These are phyloP conservation scores for Protea cynaroides DNA, from an alignment of 164 flowering plant genomes.

Conservation along the genomic window DNA sequence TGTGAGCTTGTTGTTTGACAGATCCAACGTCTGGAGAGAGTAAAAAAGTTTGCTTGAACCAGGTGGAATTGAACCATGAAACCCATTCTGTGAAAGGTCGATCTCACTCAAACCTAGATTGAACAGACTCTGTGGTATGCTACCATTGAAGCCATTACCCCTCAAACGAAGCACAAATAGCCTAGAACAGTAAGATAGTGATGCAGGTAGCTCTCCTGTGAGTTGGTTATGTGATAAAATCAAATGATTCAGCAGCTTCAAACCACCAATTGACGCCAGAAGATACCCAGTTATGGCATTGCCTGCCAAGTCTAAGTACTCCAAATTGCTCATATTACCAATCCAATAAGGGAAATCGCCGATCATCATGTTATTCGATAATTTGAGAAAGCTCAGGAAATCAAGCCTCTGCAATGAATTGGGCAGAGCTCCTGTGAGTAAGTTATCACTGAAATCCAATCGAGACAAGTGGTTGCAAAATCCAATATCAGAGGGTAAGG, in stretches of 20 bases:
- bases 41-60: slow-evolving; percentile 50
- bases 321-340: slow-evolving; percentile 42
- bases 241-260: slow-evolving; percentile 44
- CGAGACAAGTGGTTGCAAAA: slow-evolving; percentile 52
- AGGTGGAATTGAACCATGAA: slow-evolving; percentile 59
- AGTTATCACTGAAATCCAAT: slow-evolving; percentile 57
- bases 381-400: slow-evolving; percentile 30
- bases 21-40: slow-evolving; percentile 46
- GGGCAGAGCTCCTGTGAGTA: slow-evolving; percentile 52
- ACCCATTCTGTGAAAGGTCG: slow-evolving; percentile 49
- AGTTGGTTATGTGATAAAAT: slow-evolving; percentile 48
- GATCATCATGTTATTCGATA: slow-evolving; percentile 40
- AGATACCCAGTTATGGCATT: slow-evolving; percentile 53
- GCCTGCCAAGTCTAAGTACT: slow-evolving; percentile 47
- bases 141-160: slow-evolving; percentile 56
- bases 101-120: slow-evolving; percentile 56
- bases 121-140: slow-evolving; percentile 68
- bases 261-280: slow-evolving; percentile 50
- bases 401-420: slow-evolving; percentile 38
- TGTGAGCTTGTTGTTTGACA: slow-evolving; percentile 54
- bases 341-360: slow-evolving; percentile 76
- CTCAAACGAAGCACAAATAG: slow-evolving; percentile 41
- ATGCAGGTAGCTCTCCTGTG: slow-evolving; percentile 47
- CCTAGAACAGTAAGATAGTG: slow-evolving; percentile 38
- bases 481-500: slow-evolving; percentile 62